phyloP scores from a whole-genome alignment of 176 grass and related monocot genomes.

The Themeda triandra region DNA sequence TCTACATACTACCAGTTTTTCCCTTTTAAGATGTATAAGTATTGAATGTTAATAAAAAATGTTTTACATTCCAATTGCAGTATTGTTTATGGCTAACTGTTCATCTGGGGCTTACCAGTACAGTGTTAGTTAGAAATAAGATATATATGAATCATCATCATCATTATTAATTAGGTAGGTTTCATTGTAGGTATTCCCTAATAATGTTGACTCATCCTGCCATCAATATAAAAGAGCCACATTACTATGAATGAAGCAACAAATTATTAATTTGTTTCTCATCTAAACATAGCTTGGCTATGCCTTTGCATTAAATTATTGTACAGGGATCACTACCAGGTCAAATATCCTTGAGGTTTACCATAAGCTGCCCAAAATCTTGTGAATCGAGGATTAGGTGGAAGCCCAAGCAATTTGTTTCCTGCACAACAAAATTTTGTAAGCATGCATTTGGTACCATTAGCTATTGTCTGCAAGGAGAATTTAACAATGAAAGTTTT shows the following conservation, averaged over 20 bases:
- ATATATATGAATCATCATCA: neutral
- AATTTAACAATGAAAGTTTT: constrained; percentile 5
- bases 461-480: neutral
- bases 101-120: neutral
- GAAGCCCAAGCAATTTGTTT: neutral
- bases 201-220: neutral
- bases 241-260: neutral
- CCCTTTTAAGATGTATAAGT: neutral
- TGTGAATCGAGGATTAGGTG: neutral
- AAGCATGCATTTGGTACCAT: constrained; percentile 18
- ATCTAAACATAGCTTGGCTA: neutral
- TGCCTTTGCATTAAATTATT: neutral
- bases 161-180: neutral
- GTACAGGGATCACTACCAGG: neutral
- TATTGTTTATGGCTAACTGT: neutral
- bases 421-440: constrained; percentile 30
- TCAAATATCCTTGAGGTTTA: constrained; percentile 25
- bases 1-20: neutral
- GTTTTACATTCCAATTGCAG: neutral
- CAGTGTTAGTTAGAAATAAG: neutral
- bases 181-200: neutral
- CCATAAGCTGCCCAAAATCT: neutral
- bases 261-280: neutral
- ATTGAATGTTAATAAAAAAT: neutral
- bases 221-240: neutral